Percentiles rank a stretch among this genome's conserved stretches.
phyloP scores from a whole-genome alignment of 768 basidiomycete species.

The Pisolithus tinctorius region DNA sequence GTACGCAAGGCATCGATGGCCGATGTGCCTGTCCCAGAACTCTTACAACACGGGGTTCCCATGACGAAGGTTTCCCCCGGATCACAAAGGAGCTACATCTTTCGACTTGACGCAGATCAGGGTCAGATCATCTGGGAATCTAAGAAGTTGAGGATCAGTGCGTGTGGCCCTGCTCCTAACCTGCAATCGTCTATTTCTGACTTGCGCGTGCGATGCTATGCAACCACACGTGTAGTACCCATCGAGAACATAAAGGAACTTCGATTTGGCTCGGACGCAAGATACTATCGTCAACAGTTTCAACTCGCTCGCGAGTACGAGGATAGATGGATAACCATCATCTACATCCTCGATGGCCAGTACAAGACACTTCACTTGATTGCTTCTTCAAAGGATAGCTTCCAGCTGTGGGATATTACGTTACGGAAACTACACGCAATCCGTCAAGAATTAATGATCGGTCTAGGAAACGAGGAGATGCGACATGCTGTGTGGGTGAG shows the following conservation, averaged over 20 bases:
- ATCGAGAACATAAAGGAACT: constrained; percentile 87
- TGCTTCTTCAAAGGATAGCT: constrained; percentile 57
- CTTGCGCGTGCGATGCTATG: not conserved
- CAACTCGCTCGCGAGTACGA: constrained; percentile 56
- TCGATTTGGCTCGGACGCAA: constrained; percentile 63
- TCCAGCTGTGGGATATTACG: constrained; percentile 57
- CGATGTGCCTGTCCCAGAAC: constrained; percentile 48
- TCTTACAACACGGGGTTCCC: constrained; percentile 55
- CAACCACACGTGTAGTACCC: constrained; percentile 45
- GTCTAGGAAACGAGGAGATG: constrained; percentile 55
- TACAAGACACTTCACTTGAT: constrained; percentile 88
- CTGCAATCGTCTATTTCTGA: not conserved
- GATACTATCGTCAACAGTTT: constrained; percentile 67
- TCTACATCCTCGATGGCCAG: constrained; percentile 68
- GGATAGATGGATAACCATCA: constrained; percentile 76
- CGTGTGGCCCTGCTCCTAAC: constrained; percentile 19
- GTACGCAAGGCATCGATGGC: constrained; percentile 6
- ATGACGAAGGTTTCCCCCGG: constrained; percentile 83
- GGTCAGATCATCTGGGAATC: constrained; percentile 79
- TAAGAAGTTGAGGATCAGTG: constrained; percentile 59
- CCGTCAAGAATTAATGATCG: constrained; percentile 64
- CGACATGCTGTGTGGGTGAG: constrained; percentile 71
- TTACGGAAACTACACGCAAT: constrained; percentile 58
- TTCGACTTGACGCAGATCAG: constrained; percentile 72
- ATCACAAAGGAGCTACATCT: constrained; percentile 63